Percentiles rank a stretch among this genome's conserved stretches.
phyloP scores from a whole-genome alignment of 768 basidiomycete genomes.

The Pleurotus eryngii region DNA sequence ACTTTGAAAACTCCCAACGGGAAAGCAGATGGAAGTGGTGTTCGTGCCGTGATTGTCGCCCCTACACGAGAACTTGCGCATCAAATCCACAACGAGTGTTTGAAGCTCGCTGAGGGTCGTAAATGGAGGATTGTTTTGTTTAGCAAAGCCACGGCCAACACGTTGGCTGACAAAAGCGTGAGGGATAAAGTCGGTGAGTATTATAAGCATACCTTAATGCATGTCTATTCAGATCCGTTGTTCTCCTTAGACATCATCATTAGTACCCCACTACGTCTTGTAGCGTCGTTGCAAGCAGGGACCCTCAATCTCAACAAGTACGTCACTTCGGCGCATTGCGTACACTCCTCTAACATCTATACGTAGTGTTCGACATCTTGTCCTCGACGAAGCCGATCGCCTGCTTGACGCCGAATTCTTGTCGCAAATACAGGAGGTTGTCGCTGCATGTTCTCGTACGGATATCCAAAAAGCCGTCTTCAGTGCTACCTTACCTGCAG shows the following conservation, averaged over 20 bases:
- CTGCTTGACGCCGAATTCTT: constrained; percentile 89
- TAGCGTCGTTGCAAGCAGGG: constrained; percentile 72
- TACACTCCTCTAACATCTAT: constrained; percentile 3
- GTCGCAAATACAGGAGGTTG: constrained; percentile 83
- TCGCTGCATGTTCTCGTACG: constrained; percentile 69
- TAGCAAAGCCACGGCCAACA: constrained; percentile 86
- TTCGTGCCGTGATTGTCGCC: constrained; percentile 77
- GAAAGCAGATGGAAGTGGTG: constrained; percentile 44
- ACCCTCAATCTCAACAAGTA: constrained; percentile 71
- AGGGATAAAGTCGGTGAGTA: constrained; percentile 73
- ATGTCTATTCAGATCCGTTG: neutral
- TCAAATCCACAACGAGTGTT: constrained; percentile 90
- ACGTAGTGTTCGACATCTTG: constrained; percentile 74
- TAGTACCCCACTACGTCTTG: constrained; percentile 87
- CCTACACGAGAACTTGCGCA: constrained; percentile 96
- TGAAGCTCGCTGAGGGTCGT: constrained; percentile 75
- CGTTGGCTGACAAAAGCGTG: constrained; percentile 67
- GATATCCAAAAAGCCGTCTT: constrained; percentile 84
- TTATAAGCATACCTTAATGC: neutral
- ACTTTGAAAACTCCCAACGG: constrained; percentile 49
- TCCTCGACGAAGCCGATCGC: constrained; percentile 90
- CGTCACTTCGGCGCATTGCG: constrained; percentile 18
- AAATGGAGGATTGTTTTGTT: constrained; percentile 83
- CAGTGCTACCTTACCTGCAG: constrained; percentile 90
- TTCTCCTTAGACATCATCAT: constrained; percentile 73